Evolutionary conservation across 805 yeast genomes (phyloP), one percentile per base, ranked within the genome.

Genomic region (Sugiyamaella mastotermitis): DNA sequence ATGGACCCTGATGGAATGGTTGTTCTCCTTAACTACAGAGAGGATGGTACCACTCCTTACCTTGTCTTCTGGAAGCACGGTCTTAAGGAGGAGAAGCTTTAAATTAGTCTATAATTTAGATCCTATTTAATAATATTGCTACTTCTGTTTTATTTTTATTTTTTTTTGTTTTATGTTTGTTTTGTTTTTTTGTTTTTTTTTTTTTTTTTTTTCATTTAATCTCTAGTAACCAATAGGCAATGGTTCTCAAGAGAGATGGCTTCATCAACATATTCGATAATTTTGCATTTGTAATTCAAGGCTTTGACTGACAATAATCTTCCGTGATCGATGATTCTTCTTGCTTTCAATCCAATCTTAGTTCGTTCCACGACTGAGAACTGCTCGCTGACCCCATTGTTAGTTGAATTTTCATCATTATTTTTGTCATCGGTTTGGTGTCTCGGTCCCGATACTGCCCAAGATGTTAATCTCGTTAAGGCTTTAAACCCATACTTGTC

Each of bases 1-100:
- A 92, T 92, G 98, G 97, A 92, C 80, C 98, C 98, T 68, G 98
- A 92, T 71, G 98, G 82, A 57, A 92, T 92, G 98, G 72, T 92
- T 64, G 86, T 87, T 56, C 79, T 92, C 68, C 83, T 92, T 71
- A 92, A 92, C 94, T 92, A 90, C 87, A 94, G 98, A 74, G 98
- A 92, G 76, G 97, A 92, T 66, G 98, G 98, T 76, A 74, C 80
- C 59, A 92, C 98, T 57, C 98, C 98, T 64, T 92, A 65, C 74
- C 92, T 90, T 62, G 86, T 88, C 53, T 80, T 88, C 82, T 92
- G 98, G 98, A 92, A 90, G 76, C 98, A 92, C 72, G 98, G 98
- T 78, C 80, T 84, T 56, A 72, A 66, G 58, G 85, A 78, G 67
- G 78, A 74, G 69, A 92, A 92, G 82, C 76, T 90, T 76, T 90